Conservation (phyloP, 345 rosid species). For the Angophora floribunda region DNA sequence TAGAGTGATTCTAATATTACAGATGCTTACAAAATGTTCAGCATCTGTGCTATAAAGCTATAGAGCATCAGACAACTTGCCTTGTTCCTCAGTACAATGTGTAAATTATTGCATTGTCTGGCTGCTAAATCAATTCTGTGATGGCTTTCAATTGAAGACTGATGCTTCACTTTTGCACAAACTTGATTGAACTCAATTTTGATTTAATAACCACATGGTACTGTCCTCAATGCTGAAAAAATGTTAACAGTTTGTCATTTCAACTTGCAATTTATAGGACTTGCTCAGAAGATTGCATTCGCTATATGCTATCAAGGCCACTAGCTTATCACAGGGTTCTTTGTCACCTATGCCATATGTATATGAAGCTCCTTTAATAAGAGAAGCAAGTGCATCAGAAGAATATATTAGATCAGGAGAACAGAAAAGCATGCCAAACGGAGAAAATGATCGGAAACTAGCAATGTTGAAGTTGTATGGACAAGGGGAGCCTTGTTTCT, state of each 20-base stretch:
- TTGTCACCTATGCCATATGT: background rate
- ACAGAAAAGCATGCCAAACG: background rate
- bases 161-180: background rate
- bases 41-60: background rate
- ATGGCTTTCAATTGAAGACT: background rate
- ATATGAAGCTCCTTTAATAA: constrained; percentile 9
- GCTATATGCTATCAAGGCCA: constrained; percentile 24
- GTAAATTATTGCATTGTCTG: background rate
- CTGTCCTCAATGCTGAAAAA: background rate
- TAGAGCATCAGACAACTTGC: background rate
- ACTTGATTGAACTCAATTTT: background rate
- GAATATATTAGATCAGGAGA: constrained; percentile 4
- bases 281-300: constrained; percentile 72
- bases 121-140: background rate
- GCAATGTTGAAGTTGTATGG: constrained; percentile 11
- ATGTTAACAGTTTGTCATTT: background rate
- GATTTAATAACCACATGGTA: background rate
- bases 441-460: background rate
- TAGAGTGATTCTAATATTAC: background rate
- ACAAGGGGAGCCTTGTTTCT: constrained; percentile 14
- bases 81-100: background rate
- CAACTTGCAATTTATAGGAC: constrained; percentile 21
- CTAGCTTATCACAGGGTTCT: constrained; percentile 10
- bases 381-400: constrained; percentile 9
- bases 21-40: background rate